Evolutionary conservation across 805 yeast genomes (phyloP).

Genomic region (Saturnispora galanensis): DNA sequence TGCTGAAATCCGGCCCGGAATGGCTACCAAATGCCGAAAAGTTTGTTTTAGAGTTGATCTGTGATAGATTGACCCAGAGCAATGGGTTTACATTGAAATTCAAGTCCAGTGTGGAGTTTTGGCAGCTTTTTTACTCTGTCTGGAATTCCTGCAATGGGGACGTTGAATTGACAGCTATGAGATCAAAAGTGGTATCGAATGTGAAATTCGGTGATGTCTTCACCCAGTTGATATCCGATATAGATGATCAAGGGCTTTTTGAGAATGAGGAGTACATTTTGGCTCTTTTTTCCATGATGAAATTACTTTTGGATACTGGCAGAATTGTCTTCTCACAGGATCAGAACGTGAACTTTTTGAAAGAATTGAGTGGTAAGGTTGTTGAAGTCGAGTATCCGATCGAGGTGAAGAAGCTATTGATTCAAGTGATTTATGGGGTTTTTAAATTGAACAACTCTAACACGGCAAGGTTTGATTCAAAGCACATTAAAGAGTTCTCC

Average conservation of each 20-base stretch:
- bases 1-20: slow-evolving; percentile 21
- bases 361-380: slow-evolving; percentile 9
- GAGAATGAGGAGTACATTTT: slow-evolving; percentile 17
- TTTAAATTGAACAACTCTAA: slow-evolving; percentile 20
- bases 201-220: slow-evolving; percentile 33
- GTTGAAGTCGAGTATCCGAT: slow-evolving; percentile 1
- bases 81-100: slow-evolving; percentile 28
- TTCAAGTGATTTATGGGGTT: slow-evolving; percentile 9
- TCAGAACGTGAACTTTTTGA: slow-evolving; percentile 18
- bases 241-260: slow-evolving; percentile 16
- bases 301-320: slow-evolving; percentile 12
- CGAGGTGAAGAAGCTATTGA: slow-evolving; percentile 3
- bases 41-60: slow-evolving; percentile 49
- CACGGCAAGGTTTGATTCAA: slow-evolving; percentile 19
- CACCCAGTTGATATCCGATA: slow-evolving; percentile 16
- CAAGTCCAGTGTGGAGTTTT: slow-evolving; percentile 33
- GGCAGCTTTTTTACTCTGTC: slow-evolving; percentile 38
- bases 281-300: slow-evolving; percentile 12
- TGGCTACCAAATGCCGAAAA: slow-evolving; percentile 45
- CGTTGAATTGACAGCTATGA: slow-evolving; percentile 21
- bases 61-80: slow-evolving; percentile 49
- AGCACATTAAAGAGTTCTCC: slow-evolving; percentile 20
- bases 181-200: slow-evolving; percentile 33
- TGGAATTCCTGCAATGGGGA: slow-evolving; percentile 18
- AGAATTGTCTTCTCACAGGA: slow-evolving; percentile 19